Base-by-base conservation (phyloP, 2,329 filamentous ascomycete genomes). In the Pseudocercospora cruenta region DNA sequence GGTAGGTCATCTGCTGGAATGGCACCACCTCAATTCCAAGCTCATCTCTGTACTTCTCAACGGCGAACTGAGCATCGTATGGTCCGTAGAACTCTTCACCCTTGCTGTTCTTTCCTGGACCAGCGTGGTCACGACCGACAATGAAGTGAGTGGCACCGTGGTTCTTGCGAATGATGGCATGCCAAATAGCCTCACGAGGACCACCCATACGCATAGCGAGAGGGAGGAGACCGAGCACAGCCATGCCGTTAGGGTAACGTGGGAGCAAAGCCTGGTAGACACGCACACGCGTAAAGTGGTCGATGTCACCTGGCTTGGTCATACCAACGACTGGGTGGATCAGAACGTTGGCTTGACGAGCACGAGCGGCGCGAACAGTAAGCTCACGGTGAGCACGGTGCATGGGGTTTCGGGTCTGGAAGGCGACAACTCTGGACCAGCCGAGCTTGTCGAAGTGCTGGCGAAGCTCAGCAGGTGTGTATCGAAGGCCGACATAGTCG, bases 101-200 rank as follows among this genome's bases (percentile, higher is more conserved):
- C 83, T 94, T 89, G 86, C 92, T 96, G 89, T 98, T 98, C 88
- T 96, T 97, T 78, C 95, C 95, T 53, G 95, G 95, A 58, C 95
- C 95, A 72, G 95, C 95, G 83, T 99, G 95, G 83, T 99, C 95
- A 84, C 95, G 93, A 68, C 95, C 95, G 72, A 99, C 94, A 76
- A 99, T 99, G 86, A 99, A 99, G 87, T 99, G 95, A 16, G 95
- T 98, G 57, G 94, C 93, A 76, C 95, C 95, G 84, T 97, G 94
- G 83, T 99, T 99, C 90, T 98, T 99, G 79, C 95, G 93, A 86
- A 99, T 99, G 77, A 99, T 97, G 78, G 95, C 95, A 86, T 99
- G 95, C 95, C 95, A 99, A 83, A 99, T 93, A 73, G 95, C 95
- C 85, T 99, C 95, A 73, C 95, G 92, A 70, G 95, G 95, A 75